Evolutionary conservation across 1,139 yeast genomes (phyloP).

Genomic region (Yamadazyma jaroonii): DNA sequence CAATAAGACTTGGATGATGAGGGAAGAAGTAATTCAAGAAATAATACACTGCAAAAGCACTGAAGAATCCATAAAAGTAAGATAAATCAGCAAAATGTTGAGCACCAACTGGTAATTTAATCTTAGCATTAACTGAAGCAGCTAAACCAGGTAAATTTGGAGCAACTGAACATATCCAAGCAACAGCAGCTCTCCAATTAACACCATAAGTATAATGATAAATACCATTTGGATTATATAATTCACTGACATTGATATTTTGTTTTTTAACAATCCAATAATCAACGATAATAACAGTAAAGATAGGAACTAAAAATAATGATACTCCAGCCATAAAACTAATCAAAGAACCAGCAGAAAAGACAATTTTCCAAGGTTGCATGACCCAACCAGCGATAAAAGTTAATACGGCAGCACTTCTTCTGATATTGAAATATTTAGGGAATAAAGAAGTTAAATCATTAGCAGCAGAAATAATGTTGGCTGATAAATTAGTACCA

Average conservation of each 20-base stretch:
- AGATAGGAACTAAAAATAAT: constrained; percentile 14
- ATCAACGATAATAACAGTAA: constrained; percentile 15
- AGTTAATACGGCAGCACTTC: constrained; percentile 48
- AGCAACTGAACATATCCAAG: constrained; percentile 13
- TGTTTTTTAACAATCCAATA: constrained; percentile 14
- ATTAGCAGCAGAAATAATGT: constrained; percentile 53
- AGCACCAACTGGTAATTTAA: constrained; percentile 10
- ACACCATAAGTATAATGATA: constrained; percentile 13
- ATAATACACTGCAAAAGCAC: constrained; percentile 13
- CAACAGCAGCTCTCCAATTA: constrained; percentile 16
- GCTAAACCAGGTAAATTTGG: constrained; percentile 17
- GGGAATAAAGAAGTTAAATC: constrained; percentile 50
- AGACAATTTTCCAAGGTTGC: constrained; percentile 30
- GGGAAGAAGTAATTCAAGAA: constrained; percentile 12
- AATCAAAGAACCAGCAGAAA: constrained; percentile 14
- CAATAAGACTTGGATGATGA: constrained; percentile 10
- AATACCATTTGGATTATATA: constrained; percentile 14
- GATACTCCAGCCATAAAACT: constrained; percentile 15
- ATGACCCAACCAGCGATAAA: constrained; percentile 29
- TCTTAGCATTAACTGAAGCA: constrained; percentile 12
- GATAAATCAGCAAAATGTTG: constrained; percentile 12
- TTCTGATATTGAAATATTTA: constrained; percentile 45
- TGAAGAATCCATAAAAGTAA: constrained; percentile 12
- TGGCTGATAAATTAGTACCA: constrained; percentile 46
- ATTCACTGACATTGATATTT: constrained; percentile 13